A percentile compares a stretch with the other conserved stretches of the same genome.
Conservation (phyloP, 257 asterid genomes). For the Orobanche coerulescens region DNA sequence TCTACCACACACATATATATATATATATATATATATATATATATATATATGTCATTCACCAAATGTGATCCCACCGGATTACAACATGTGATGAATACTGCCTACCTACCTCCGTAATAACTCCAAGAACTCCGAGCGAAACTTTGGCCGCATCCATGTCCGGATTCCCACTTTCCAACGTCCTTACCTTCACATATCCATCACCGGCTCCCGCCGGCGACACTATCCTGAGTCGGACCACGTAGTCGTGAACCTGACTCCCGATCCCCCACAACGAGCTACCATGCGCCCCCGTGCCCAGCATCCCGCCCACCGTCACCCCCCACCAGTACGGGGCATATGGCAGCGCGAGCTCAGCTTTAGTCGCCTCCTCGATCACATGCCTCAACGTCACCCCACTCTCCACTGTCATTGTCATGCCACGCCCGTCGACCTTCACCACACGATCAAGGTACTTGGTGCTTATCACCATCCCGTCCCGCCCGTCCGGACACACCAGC, state of each 20-base stretch:
- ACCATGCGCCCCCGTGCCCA: conserved; percentile 75
- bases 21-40: no score
- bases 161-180: conserved; percentile 28
- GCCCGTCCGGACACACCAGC: conserved; percentile 53
- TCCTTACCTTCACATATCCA: conserved; percentile 39
- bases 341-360: conserved; percentile 42
- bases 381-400: conserved; percentile 50
- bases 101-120: conserved; percentile 65
- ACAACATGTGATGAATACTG: no score
- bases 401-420: conserved; percentile 48
- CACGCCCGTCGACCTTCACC: conserved; percentile 18
- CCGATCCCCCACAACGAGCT: conserved; percentile 67
- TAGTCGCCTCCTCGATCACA: conserved; percentile 38
- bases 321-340: conserved; percentile 77
- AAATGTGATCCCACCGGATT: no score
- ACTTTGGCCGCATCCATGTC: conserved; percentile 56
- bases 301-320: conserved; percentile 55
- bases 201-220: conserved; percentile 34
- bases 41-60: no score
- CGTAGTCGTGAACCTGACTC: conserved; percentile 56
- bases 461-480: conserved; percentile 44
- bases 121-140: conserved; percentile 75
- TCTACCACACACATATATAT: no score
- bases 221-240: conserved; percentile 35
- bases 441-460: conserved; percentile 35